A percentile compares a stretch with the other conserved stretches of the same genome.
phyloP scores from a whole-genome alignment of 345 rosid genomes.

The Laguncularia racemosa region DNA sequence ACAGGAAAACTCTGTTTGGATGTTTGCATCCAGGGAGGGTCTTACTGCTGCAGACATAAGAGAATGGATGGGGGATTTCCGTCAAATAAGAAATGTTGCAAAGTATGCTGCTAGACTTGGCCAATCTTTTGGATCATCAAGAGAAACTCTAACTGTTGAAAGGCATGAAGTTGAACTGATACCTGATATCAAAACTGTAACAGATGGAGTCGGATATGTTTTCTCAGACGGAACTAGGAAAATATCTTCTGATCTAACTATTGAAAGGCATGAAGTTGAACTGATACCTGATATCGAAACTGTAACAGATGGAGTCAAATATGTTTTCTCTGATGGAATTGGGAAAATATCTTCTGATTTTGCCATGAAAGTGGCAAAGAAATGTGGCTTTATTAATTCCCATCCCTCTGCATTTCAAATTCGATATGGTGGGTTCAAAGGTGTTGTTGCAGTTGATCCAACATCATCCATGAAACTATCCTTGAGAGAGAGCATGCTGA shows the following conservation, averaged over 20 bases:
- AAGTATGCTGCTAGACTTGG: constrained; percentile 47
- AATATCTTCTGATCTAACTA: constrained; percentile 40
- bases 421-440: constrained; percentile 48
- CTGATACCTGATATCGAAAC: constrained; percentile 40
- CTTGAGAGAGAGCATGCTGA: constrained; percentile 27
- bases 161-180: constrained; percentile 29
- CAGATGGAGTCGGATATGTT: constrained; percentile 10
- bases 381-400: constrained; percentile 17
- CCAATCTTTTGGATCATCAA: constrained; percentile 50
- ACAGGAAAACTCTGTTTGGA: constrained; percentile 49
- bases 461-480: constrained; percentile 36
- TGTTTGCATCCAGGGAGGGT: constrained; percentile 47
- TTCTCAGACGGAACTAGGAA: constrained; percentile 57
- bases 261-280: constrained; percentile 26
- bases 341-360: constrained; percentile 54
- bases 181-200: constrained; percentile 35
- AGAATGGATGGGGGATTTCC: constrained; percentile 32
- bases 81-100: constrained; percentile 42
- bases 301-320: constrained; percentile 8
- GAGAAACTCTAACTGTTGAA: constrained; percentile 28
- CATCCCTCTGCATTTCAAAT: constrained; percentile 38
- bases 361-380: constrained; percentile 37
- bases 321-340: constrained; percentile 41
- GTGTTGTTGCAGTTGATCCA: constrained; percentile 69
- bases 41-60: constrained; percentile 35